These are phyloP conservation scores for Tolypocladium amazonense DNA, from an alignment of 2,329 filamentous ascomycete genomes.

Conservation along the genomic window DNA sequence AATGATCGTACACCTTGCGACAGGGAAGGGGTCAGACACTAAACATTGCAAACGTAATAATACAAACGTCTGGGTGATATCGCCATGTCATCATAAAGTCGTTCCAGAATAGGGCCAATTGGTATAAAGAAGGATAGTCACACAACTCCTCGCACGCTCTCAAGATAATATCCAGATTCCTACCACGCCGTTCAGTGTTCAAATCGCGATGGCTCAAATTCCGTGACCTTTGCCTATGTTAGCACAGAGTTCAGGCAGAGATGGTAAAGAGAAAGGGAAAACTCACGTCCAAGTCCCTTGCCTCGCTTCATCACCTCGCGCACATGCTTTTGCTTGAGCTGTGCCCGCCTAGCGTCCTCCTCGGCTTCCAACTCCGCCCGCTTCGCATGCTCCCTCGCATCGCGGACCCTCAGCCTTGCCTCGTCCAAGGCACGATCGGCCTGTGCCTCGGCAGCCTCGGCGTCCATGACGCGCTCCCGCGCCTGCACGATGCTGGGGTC, in stretches of 20 bases:
- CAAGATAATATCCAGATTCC: no score
- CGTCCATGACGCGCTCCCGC: conserved; percentile 48
- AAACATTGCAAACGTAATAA: no score
- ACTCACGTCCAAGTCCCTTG: conserved; percentile 37
- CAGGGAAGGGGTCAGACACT: no score
- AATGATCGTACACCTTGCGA: no score
- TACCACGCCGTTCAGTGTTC: background rate
- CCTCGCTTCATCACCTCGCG: conserved; percentile 55
- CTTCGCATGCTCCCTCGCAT: conserved; percentile 54
- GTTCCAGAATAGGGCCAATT: background rate
- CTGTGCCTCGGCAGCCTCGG: conserved; percentile 53
- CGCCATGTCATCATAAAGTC: background rate
- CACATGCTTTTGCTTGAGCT: conserved; percentile 58
- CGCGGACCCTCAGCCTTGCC: conserved; percentile 46
- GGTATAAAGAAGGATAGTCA: background rate
- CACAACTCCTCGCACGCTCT: background rate
- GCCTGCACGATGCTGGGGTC: conserved; percentile 54
- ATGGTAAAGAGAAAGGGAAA: background rate
- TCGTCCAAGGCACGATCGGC: conserved; percentile 53
- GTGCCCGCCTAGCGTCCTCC: conserved; percentile 53
- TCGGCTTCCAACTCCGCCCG: conserved; percentile 53
- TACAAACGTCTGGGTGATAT: background rate
- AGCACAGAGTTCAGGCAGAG: background rate
- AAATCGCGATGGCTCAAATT: background rate
- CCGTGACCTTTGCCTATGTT: background rate